Conservation (phyloP, 805 yeast species). For the Nematodospora valgi region DNA sequence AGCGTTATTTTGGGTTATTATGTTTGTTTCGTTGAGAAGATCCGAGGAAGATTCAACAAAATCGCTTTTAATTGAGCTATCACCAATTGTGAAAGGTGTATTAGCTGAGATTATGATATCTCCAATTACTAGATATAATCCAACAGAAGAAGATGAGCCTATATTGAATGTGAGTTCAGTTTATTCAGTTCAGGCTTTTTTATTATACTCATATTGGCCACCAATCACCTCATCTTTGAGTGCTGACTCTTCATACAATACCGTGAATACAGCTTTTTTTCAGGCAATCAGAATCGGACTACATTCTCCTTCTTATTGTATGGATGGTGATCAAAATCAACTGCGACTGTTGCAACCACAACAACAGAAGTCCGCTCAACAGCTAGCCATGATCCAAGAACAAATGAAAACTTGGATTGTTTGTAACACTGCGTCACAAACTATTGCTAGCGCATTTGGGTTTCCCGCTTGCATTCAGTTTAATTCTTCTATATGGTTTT, state of each 20-base stretch:
- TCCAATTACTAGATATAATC: constrained; percentile 82
- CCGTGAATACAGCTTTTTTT: constrained; percentile 88
- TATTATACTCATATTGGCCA: constrained; percentile 91
- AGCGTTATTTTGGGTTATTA: constrained; percentile 88
- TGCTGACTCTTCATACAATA: constrained; percentile 95
- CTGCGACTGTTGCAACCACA: constrained; percentile 1
- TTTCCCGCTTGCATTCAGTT: constrained; percentile 90
- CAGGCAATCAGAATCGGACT: constrained; percentile 91
- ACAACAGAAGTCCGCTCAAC: constrained; percentile 39
- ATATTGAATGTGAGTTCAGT: constrained; percentile 86
- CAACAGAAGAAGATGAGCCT: constrained; percentile 77
- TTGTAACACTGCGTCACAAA: constrained; percentile 86
- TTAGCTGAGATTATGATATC: constrained; percentile 85
- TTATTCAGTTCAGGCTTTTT: constrained; percentile 89
- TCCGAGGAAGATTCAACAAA: constrained; percentile 34
- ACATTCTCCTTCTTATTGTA: constrained; percentile 61
- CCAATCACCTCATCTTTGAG: constrained; percentile 90
- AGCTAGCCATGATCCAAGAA: constrained; percentile 55
- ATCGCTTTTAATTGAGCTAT: constrained; percentile 53
- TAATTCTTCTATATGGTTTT: constrained; percentile 62
- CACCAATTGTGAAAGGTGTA: constrained; percentile 69
- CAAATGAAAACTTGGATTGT: constrained; percentile 91
- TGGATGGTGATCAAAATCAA: constrained; percentile 42
- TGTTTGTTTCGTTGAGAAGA: constrained; percentile 79
- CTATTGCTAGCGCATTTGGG: constrained; percentile 89